phyloP scores from a whole-genome alignment of 2,329 filamentous ascomycete genomes.

The Microdochium nivale region DNA sequence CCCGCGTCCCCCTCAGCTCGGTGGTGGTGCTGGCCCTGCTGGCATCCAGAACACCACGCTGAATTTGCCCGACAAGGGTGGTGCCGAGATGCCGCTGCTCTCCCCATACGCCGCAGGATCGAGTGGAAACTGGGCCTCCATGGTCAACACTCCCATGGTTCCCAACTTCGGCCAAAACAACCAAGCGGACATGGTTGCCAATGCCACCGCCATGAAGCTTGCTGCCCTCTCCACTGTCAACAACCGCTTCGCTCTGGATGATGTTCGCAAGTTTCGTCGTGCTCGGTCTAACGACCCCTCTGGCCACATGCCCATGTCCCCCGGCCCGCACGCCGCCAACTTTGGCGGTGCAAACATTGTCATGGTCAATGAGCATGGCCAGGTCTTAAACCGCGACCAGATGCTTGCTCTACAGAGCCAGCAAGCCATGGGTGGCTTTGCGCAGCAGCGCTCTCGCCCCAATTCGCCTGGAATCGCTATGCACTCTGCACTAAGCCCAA shows the following conservation, averaged over 20 bases:
- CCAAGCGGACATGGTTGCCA: slow-evolving; percentile 96
- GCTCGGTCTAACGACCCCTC: slow-evolving; percentile 80
- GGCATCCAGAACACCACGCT: slow-evolving; percentile 81
- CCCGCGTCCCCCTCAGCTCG: slow-evolving; percentile 60
- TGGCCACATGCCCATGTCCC: slow-evolving; percentile 52
- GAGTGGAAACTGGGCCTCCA: slow-evolving; percentile 94
- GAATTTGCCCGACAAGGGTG: slow-evolving; percentile 59
- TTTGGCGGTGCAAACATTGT: slow-evolving; percentile 71
- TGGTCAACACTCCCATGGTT: slow-evolving; percentile 96
- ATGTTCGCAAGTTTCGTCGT: slow-evolving; percentile 92
- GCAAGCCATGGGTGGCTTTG: slow-evolving; percentile 47
- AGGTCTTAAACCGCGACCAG: slow-evolving; percentile 78
- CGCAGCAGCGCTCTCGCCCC: slow-evolving; percentile 71
- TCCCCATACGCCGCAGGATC: slow-evolving; percentile 67
- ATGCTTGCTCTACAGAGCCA: slow-evolving; percentile 72
- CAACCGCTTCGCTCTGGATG: slow-evolving; percentile 93
- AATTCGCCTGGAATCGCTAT: slow-evolving; percentile 82
- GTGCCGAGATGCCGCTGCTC: slow-evolving; percentile 68
- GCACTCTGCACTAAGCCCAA: slow-evolving; percentile 53
- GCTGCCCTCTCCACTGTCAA: slow-evolving; percentile 96
- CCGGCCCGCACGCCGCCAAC: slow-evolving; percentile 52
- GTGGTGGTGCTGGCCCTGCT: slow-evolving; percentile 44
- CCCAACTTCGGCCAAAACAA: slow-evolving; percentile 68
- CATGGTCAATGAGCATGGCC: slow-evolving; percentile 91
- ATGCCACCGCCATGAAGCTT: slow-evolving; percentile 97